phyloP scores from a whole-genome alignment of 768 basidiomycete genomes.

The Lactarius akahatsu region DNA sequence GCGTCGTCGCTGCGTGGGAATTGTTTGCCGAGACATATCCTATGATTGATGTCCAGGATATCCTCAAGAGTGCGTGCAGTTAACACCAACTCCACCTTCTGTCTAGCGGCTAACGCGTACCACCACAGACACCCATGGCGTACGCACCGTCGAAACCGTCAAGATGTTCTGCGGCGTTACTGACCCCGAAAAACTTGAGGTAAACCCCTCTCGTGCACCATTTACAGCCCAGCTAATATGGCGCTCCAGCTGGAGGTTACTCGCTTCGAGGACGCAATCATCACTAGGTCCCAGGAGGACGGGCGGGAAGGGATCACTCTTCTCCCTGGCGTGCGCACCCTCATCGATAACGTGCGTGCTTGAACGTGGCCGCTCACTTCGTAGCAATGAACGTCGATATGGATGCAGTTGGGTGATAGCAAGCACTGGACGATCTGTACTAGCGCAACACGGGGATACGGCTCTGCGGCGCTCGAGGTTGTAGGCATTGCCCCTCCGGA shows the following conservation, averaged over 20 bases:
- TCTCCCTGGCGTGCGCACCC: constrained; percentile 66
- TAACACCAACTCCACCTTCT: background rate
- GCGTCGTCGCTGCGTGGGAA: constrained; percentile 82
- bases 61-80: constrained; percentile 56
- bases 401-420: constrained; percentile 34
- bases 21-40: constrained; percentile 72
- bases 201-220: constrained; percentile 34
- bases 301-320: constrained; percentile 63
- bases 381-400: background rate
- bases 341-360: constrained; percentile 54
- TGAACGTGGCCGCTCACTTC: background rate
- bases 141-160: constrained; percentile 82
- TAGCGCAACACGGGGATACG: constrained; percentile 77
- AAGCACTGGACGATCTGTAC: constrained; percentile 84
- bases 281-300: constrained; percentile 52
- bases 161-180: constrained; percentile 65
- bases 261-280: constrained; percentile 79
- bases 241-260: constrained; percentile 57
- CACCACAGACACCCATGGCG: constrained; percentile 70
- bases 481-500: constrained; percentile 69
- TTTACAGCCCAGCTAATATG: constrained; percentile 14
- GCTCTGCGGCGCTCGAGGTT: constrained; percentile 62
- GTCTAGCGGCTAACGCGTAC: background rate
- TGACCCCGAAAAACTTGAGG: constrained; percentile 69
- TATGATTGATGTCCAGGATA: constrained; percentile 55